Conservation (phyloP, 352 stramenopile genomes). For the Globisporangium emineosum region DNA sequence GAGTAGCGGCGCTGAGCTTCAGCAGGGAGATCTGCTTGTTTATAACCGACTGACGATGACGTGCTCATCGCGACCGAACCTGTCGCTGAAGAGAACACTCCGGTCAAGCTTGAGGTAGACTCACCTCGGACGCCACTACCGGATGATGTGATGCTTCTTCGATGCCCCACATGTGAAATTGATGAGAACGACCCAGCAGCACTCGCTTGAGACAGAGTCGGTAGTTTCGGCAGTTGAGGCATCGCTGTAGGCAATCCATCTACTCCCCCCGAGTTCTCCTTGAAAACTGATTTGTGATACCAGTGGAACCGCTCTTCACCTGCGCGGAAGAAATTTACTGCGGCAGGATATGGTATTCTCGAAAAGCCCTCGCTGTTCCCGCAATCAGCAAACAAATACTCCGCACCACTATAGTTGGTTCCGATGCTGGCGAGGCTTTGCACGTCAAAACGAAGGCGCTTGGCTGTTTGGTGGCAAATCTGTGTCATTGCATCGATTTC, state of each 20-base stretch:
- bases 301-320: constrained; percentile 66
- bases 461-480: constrained; percentile 18
- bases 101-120: background rate
- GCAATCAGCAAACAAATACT: constrained; percentile 45
- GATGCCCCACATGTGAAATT: background rate
- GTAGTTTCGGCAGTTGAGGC: background rate
- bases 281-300: constrained; percentile 41
- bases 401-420: constrained; percentile 3
- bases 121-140: background rate
- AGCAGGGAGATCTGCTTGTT: constrained; percentile 1
- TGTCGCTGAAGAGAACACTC: background rate
- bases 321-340: constrained; percentile 38
- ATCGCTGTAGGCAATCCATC: background rate
- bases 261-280: constrained; percentile 13
- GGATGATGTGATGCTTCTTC: background rate
- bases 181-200: background rate
- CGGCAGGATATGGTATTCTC: constrained; percentile 23
- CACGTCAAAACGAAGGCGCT: constrained; percentile 35
- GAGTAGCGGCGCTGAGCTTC: constrained; percentile 20
- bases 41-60: background rate
- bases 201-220: background rate
- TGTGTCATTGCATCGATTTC: background rate
- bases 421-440: constrained; percentile 27
- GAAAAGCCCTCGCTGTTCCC: constrained; percentile 41
- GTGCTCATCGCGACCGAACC: background rate